These are phyloP conservation scores for Amphibolis antarctica DNA, from an alignment of 106 monocot genomes.

Conservation along the genomic window DNA sequence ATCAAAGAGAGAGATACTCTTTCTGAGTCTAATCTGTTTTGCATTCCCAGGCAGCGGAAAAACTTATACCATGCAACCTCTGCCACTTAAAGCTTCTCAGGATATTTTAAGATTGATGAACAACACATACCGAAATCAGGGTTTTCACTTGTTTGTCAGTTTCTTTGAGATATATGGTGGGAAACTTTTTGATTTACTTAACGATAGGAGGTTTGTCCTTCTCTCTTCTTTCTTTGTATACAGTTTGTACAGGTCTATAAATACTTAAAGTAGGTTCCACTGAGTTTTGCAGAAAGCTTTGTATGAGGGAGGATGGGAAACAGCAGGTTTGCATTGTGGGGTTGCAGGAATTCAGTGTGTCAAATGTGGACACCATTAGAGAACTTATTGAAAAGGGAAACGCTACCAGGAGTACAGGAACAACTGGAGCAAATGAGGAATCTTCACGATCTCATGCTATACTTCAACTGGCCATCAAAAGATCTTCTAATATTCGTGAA, in stretches of 20 bases:
- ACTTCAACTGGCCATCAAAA: constrained; percentile 95
- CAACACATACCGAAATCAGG: constrained; percentile 67
- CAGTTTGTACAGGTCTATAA: background rate
- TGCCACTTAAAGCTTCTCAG: constrained; percentile 87
- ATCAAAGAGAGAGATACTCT: background rate
- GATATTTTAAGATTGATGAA: constrained; percentile 85
- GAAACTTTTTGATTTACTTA: constrained; percentile 89
- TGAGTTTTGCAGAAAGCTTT: constrained; percentile 66
- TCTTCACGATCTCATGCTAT: constrained; percentile 99
- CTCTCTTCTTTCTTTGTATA: background rate
- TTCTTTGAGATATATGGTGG: constrained; percentile 99
- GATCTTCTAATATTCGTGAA: constrained; percentile 54
- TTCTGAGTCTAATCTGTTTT: constrained; percentile 1
- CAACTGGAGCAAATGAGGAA: constrained; percentile 97
- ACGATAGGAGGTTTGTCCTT: constrained; percentile 65
- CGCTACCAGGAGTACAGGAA: constrained; percentile 89
- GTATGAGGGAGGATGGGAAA: constrained; percentile 98
- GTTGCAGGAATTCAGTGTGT: constrained; percentile 71
- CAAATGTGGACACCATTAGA: constrained; percentile 65
- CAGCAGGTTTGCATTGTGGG: constrained; percentile 98
- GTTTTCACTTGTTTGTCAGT: constrained; percentile 80
- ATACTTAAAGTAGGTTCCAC: background rate
- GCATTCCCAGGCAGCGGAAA: constrained; percentile 78
- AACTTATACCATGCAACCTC: constrained; percentile 95
- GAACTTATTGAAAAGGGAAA: constrained; percentile 92